A percentile compares a stretch with the other conserved stretches of the same genome.
These are phyloP conservation scores for Eutypa lata DNA, from an alignment of 2,329 filamentous ascomycete genomes.

Conservation along the genomic window DNA sequence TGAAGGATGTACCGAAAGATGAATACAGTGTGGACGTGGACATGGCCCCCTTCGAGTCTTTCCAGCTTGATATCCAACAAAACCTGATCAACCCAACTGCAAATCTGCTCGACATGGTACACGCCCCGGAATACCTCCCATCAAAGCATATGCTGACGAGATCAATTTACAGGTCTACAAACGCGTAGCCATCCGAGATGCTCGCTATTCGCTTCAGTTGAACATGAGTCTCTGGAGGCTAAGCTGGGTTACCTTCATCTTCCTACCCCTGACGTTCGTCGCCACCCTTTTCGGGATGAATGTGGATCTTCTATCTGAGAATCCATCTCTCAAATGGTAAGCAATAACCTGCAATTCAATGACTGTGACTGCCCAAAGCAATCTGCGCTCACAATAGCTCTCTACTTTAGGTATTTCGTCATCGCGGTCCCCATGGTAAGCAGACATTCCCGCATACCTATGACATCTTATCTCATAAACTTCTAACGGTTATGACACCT, in stretches of 20 bases:
- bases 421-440: background rate
- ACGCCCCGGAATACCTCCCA: background rate
- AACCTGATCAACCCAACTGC: background rate
- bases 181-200: background rate
- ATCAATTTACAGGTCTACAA: slow-evolving; percentile 1
- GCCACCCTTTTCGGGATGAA: slow-evolving; percentile 2
- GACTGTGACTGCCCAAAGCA: too few species aligned
- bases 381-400: too few species aligned
- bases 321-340: slow-evolving; percentile 1
- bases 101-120: background rate
- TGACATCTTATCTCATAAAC: too few species aligned
- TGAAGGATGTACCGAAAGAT: background rate
- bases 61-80: background rate
- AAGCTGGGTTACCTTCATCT: slow-evolving; percentile 4
- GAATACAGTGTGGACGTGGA: too few species aligned
- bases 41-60: background rate
- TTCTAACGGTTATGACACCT: background rate
- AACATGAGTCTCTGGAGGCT: slow-evolving; percentile 2
- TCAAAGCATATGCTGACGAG: background rate
- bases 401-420: background rate
- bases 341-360: background rate
- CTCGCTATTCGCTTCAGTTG: background rate
- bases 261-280: slow-evolving; percentile 2
- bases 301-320: background rate
- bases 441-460: background rate